A percentile compares a stretch with the other conserved stretches of the same genome.
These are phyloP conservation scores for Lolium multiflorum DNA, from an alignment of 176 grass and related monocot species.

Conservation along the genomic window DNA sequence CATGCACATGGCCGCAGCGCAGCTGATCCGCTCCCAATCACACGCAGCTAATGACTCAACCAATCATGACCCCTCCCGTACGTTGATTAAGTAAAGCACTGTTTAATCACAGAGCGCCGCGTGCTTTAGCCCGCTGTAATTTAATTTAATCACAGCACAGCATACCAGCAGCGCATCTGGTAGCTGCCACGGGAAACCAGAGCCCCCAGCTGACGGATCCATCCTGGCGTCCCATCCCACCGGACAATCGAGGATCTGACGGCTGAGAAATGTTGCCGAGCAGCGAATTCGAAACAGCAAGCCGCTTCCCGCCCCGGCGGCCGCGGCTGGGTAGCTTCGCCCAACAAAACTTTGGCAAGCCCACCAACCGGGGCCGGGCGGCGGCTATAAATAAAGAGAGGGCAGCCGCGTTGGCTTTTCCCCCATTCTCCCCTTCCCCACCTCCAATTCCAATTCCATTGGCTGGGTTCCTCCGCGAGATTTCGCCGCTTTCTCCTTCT, in stretches of 20 bases:
- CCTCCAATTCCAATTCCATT: no score
- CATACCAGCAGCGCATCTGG: no score
- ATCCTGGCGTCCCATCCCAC: no score
- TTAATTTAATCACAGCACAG: no score
- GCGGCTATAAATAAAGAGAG: conserved; percentile 17
- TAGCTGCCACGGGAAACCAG: no score
- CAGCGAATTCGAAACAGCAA: conserved; percentile 40
- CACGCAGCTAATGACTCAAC: background rate
- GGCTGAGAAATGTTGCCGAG: background rate
- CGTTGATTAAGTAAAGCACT: background rate
- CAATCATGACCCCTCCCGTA: background rate
- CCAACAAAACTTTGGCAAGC: background rate
- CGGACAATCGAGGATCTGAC: background rate
- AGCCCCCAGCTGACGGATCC: no score
- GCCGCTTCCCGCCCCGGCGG: conserved; percentile 26
- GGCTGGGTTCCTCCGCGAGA: conserved; percentile 4
- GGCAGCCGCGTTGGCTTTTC: background rate
- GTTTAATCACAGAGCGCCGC: no score
- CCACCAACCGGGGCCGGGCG: background rate
- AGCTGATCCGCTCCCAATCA: background rate
- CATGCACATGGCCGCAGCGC: background rate
- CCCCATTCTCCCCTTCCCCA: background rate
- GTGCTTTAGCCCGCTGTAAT: no score
- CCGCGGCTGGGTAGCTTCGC: background rate
- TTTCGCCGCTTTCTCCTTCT: conserved; percentile 32